Evolutionary conservation across 305 asterid genomes (phyloP).

Genomic region (Fraxinus paxiana): DNA sequence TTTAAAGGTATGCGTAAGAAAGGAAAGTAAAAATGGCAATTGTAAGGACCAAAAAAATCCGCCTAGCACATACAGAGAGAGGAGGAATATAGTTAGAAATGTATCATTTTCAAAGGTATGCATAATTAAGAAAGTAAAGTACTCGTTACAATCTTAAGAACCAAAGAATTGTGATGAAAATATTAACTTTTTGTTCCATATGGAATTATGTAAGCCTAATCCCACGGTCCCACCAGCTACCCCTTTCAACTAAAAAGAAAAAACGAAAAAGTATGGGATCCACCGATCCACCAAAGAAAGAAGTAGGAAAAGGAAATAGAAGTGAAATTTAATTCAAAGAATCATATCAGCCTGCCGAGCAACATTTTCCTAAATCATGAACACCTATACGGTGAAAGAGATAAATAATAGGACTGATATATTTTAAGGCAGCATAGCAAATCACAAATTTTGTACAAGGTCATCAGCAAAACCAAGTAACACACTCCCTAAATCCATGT

Average conservation of each 20-base stretch:
- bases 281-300: background rate
- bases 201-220: background rate
- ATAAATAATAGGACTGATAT: background rate
- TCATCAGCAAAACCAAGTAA: background rate
- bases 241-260: background rate
- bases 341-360: background rate
- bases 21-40: background rate
- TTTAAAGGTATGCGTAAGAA: background rate
- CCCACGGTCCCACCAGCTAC: background rate
- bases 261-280: background rate
- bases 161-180: background rate
- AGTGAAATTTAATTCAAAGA: background rate
- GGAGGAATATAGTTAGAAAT: slow-evolving; percentile 10
- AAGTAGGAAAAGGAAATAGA: background rate
- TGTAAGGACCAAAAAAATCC: slow-evolving; percentile 22
- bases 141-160: background rate
- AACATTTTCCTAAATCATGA: background rate
- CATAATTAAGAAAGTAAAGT: background rate
- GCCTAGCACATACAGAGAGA: slow-evolving; percentile 41
- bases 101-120: background rate
- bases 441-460: background rate
- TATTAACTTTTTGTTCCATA: background rate
- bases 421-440: background rate
- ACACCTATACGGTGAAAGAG: background rate
- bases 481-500: background rate